These are phyloP conservation scores for Apiotrichum mycotoxinovorans DNA, from an alignment of 1,284 basidiomycete species.

Conservation along the genomic window DNA sequence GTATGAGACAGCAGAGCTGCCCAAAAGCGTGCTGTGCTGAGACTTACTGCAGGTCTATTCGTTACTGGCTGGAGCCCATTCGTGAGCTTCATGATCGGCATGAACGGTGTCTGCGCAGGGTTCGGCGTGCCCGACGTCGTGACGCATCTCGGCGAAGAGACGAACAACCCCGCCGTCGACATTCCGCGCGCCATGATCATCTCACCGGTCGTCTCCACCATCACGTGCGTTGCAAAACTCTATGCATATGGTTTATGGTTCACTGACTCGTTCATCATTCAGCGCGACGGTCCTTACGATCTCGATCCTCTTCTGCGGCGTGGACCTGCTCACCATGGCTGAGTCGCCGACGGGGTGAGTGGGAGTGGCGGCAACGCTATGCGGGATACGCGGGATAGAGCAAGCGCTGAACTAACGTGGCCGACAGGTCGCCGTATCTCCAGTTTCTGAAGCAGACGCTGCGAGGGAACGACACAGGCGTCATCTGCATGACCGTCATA, in stretches of 20 bases:
- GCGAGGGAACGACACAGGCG: not conserved
- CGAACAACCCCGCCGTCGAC: slow-evolving; percentile 2
- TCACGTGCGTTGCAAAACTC: slow-evolving; percentile 1
- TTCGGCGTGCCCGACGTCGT: slow-evolving; percentile 6
- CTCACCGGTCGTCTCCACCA: not conserved
- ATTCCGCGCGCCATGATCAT: slow-evolving; percentile 3
- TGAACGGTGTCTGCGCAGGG: not conserved
- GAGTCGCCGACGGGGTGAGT: too few relatives aligned
- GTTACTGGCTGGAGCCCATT: slow-evolving; percentile 1
- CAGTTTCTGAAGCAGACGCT: not conserved
- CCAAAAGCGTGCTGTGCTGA: too few relatives aligned
- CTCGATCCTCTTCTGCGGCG: too few relatives aligned
- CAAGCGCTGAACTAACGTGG: too few relatives aligned
- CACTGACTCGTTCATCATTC: not conserved
- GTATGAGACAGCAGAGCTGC: too few relatives aligned
- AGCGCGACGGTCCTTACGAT: too few relatives aligned
- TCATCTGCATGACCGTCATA: slow-evolving; percentile 5
- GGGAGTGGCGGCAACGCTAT: too few relatives aligned
- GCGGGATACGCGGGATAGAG: too few relatives aligned
- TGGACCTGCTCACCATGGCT: slow-evolving; percentile 1
- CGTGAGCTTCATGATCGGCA: slow-evolving; percentile 7
- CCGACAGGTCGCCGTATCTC: too few relatives aligned
- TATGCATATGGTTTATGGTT: slow-evolving; percentile 1
- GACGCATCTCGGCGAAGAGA: slow-evolving; percentile 7
- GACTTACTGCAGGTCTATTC: not conserved